phyloP scores from a whole-genome alignment of 2,329 filamentous ascomycete species.

The Pochonia chlamydosporia region DNA sequence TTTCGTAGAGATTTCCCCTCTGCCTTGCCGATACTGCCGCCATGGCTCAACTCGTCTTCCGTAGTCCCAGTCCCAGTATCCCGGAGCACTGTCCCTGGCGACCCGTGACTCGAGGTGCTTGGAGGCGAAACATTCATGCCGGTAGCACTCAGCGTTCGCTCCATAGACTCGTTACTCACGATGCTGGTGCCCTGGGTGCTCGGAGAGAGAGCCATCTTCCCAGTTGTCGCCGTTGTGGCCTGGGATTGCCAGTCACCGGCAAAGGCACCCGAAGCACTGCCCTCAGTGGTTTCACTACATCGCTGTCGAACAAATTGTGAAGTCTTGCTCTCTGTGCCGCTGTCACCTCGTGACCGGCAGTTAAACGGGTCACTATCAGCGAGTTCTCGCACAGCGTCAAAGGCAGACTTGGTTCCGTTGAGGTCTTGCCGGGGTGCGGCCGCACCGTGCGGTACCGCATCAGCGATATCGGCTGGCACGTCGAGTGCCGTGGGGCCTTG shows the following conservation, averaged over 20 bases:
- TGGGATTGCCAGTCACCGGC: constrained; percentile 58
- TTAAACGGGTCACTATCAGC: constrained; percentile 45
- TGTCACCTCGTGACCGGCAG: constrained; percentile 24
- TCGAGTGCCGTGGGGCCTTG: constrained; percentile 8
- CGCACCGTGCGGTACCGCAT: neutral
- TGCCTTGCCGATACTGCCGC: constrained; percentile 39
- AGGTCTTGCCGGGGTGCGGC: constrained; percentile 27
- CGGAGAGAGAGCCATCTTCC: constrained; percentile 58
- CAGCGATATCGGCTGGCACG: constrained; percentile 7
- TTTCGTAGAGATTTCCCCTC: constrained; percentile 51
- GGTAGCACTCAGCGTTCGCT: constrained; percentile 40
- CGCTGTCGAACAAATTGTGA: constrained; percentile 43
- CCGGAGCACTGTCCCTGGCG: constrained; percentile 18
- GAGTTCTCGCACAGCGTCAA: constrained; percentile 42
- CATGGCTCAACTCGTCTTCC: constrained; percentile 28
- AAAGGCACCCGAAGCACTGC: constrained; percentile 47
- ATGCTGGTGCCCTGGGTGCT: constrained; percentile 63
- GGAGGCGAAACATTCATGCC: constrained; percentile 32
- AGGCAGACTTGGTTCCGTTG: constrained; percentile 38
- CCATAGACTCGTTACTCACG: constrained; percentile 53
- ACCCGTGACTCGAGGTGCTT: constrained; percentile 21
- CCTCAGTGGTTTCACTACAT: constrained; percentile 57
- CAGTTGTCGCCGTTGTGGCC: constrained; percentile 56
- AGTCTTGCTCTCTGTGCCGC: constrained; percentile 25
- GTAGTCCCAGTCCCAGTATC: constrained; percentile 15